phyloP scores from a whole-genome alignment of 164 flowering plant genomes.

The Brasenia schreberi region DNA sequence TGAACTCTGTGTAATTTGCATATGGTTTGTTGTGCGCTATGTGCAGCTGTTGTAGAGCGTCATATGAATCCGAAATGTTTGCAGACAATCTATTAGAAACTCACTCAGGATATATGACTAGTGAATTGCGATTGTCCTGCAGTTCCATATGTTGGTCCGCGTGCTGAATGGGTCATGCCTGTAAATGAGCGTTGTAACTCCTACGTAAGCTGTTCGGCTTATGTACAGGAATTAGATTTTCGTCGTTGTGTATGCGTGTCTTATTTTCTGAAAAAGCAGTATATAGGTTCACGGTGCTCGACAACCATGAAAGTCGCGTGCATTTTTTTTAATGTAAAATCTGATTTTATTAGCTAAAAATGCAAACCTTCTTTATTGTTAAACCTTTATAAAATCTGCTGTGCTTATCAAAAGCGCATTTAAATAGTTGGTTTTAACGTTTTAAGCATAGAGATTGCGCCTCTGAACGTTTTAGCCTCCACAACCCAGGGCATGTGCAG shows the following conservation, averaged over 20 bases:
- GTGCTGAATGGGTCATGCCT: too few species aligned
- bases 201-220: too few species aligned
- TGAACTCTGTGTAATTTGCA: conserved; percentile 71
- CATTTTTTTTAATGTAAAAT: background rate
- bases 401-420: too few species aligned
- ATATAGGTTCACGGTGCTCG: too few species aligned
- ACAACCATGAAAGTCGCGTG: background rate
- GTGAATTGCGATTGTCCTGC: conserved; percentile 14
- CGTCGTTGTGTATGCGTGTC: too few species aligned
- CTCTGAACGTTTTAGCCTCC: background rate
- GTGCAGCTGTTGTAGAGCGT: conserved; percentile 56
- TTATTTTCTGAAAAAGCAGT: too few species aligned
- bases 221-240: too few species aligned
- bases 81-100: conserved; percentile 50
- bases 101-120: conserved; percentile 52
- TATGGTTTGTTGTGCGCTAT: conserved; percentile 67
- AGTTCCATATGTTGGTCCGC: too few species aligned
- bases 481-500: too few species aligned
- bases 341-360: background rate
- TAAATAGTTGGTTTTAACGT: background rate
- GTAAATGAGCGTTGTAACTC: too few species aligned
- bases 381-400: background rate
- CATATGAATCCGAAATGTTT: conserved; percentile 50
- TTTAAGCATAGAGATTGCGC: background rate
- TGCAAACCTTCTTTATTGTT: background rate